Evolutionary conservation across 2,329 filamentous ascomycete genomes (phyloP), one percentile per base, ranked within the genome.

Genomic region (Spiromastix sp.): DNA sequence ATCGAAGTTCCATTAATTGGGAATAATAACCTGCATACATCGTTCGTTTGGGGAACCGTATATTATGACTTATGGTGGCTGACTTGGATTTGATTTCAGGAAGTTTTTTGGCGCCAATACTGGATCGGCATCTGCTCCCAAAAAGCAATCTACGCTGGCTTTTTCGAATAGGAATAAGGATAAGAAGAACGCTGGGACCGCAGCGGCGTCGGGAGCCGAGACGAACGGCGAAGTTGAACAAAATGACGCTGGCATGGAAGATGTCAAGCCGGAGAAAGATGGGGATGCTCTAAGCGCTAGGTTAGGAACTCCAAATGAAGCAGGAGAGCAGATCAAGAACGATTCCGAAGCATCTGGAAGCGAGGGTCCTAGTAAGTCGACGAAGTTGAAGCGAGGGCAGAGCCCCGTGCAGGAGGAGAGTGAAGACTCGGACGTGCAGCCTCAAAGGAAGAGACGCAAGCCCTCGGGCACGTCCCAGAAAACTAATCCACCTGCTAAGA

Each of bases 51-150:
- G 12, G 19, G 25, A 28, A 30, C 41, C 42, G 28, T 44, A 28
- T 28, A 18, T 19, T 30, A 36, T 30, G 19, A 27, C 4, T 38
- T 37, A 21, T 19, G 16, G 28, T 22, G n/a, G n/a, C n/a, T n/a
- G n/a, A n/a, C n/a, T n/a, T n/a, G n/a, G n/a, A n/a, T n/a, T n/a
- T n/a, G n/a, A 30, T 32, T 12, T 38, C 45, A 96, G 89, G 42
- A 91, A 89, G 56, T 95, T 94, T 64, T 93, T 95, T 54, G 76
- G 76, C 13, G 71, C 74, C 27, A 68, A 72, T 17, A 74, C 74
- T 49, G 79, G 76, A 33, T 58, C 70, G 4, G 72, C 71, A 46
- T 59, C 71, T 0, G 64, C 72, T 12, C 73, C 76, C 9, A 70
- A 72, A 24, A 81, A 85, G 55, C 85, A 94, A 58, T 80, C 83